Conservation (phyloP, 306 rosid genomes). For the Citrullus mucosospermus region DNA sequence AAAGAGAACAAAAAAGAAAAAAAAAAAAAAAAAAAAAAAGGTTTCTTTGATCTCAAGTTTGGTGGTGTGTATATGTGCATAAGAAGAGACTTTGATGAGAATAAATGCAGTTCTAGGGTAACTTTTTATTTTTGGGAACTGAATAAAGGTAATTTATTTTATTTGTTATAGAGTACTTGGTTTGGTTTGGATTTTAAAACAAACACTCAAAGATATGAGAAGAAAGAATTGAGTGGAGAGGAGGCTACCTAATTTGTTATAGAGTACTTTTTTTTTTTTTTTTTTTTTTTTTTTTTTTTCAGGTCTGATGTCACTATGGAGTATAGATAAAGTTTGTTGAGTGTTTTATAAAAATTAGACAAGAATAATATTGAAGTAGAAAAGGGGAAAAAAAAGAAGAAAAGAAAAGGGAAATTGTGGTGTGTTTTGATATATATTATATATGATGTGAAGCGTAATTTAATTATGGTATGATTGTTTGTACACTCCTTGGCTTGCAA, state of each 20-base stretch:
- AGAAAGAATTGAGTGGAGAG: constrained; percentile 5
- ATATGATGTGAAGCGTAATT: background rate
- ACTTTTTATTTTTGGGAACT: background rate
- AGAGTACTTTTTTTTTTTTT: background rate
- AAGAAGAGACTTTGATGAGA: background rate
- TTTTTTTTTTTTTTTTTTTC: background rate
- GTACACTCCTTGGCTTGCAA: background rate
- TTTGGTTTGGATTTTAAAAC: background rate
- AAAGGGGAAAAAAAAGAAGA: background rate
- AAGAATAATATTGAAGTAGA: background rate
- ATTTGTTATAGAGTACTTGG: background rate
- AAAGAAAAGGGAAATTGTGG: background rate
- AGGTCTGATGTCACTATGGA: constrained; percentile 4
- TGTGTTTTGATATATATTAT: background rate
- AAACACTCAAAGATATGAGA: constrained; percentile 5
- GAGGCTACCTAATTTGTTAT: constrained; percentile 7
- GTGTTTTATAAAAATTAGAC: background rate
- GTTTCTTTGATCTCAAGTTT: constrained; percentile 8
- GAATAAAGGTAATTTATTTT: background rate
- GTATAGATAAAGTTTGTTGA: background rate
- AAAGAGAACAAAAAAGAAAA: background rate
- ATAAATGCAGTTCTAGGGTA: background rate
- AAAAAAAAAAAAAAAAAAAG: background rate
- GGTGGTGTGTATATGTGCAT: background rate
- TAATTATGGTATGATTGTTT: background rate